Evolutionary conservation across 257 asterid species (phyloP), one percentile per base, ranked within the genome.

Genomic region (Thymus mandschuricus): DNA sequence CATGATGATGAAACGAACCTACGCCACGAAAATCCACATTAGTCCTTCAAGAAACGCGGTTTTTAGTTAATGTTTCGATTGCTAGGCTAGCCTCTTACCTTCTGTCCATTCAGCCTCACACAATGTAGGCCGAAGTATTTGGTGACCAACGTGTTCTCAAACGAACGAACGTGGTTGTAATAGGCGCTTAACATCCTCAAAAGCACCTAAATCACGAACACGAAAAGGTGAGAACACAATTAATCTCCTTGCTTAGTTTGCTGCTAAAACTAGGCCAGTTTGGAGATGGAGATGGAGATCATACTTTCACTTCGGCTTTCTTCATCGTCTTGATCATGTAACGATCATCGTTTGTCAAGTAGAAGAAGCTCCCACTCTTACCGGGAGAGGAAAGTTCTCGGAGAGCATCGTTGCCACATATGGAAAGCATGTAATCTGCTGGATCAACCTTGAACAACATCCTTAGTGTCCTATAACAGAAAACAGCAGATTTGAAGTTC

Each of bases 241-340:
- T 15, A 35, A 10, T 43, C 8, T 6, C 48, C 2, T 35, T 21
- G 21, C 21, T 21, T 21, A 21, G 21, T 21, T 10, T 54, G 44
- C 60, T 72, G 51, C 69, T 46, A 46, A 10, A 29, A 45, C 56
- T 63, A 55, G 10, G 49, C 6, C 35, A 64, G 44, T 21, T 41
- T 66, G 54, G 35, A 0, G 31, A 31, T n/a, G 29, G 44, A 21
- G 55, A 3, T 1, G 13, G 43, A 60, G 13, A 27, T 73, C 89
- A 86, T 71, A 93, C 98, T 76, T 93, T 93, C 40, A 86, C 92
- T 91, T 93, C 98, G 33, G 98, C 95, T 78, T 93, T 93, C 81
- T 93, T 93, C 97, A 93, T 93, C 2, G 98, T 90, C 86, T 90
- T 93, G 60, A 90, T 93, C 98, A 93, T 93, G 80, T 93, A 93